Evolutionary conservation across 1,284 basidiomycete species (phyloP), one percentile per base, ranked within the genome.

Genomic region (Tilletia horrida): DNA sequence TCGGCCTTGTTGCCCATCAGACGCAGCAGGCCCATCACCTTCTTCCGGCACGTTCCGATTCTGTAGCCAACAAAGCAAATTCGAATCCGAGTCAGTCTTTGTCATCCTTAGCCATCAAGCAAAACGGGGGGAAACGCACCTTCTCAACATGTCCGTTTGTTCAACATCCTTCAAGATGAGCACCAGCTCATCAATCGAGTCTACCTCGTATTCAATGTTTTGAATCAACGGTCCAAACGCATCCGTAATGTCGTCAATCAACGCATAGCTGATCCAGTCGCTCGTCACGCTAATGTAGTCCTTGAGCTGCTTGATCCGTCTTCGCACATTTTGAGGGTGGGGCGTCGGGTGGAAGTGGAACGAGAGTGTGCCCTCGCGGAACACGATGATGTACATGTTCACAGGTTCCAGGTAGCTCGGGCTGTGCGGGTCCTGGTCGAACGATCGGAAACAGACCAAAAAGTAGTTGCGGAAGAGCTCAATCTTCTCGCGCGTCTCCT

Each of bases 1-100:
- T 99, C 96, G 59, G 96, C 96, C 85, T 99, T 99, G 84, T 96
- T 97, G 45, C 96, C 96, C 95, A 99, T 97, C 65, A 98, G 84
- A 6, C 86, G 81, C 63, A 99, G 83, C 45, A 99, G 84, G 35
- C 96, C 96, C 96, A 99, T 98, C 77, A 99, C 96, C 84, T 99
- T 99, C 85, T 98, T 98, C 63, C 96, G 87, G 82, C 96, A 98
- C 0, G 93, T 97, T 52, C 96, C 96, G 77, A 98, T 99, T 71
- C 94, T 88, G 63, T n/a, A 40, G n/a, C 64, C 50, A 25, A 27
- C n/a, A 45, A 43, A 31, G 21, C 50, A 11, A 62, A 27, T n/a
- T n/a, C n/a, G n/a, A n/a, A n/a, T n/a, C n/a, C n/a, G n/a, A n/a
- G n/a, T n/a, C n/a, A n/a, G n/a, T n/a, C n/a, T n/a, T n/a, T n/a